These are phyloP conservation scores for Hypsizygus marmoreus DNA, from an alignment of 768 basidiomycete genomes.

Conservation along the genomic window DNA sequence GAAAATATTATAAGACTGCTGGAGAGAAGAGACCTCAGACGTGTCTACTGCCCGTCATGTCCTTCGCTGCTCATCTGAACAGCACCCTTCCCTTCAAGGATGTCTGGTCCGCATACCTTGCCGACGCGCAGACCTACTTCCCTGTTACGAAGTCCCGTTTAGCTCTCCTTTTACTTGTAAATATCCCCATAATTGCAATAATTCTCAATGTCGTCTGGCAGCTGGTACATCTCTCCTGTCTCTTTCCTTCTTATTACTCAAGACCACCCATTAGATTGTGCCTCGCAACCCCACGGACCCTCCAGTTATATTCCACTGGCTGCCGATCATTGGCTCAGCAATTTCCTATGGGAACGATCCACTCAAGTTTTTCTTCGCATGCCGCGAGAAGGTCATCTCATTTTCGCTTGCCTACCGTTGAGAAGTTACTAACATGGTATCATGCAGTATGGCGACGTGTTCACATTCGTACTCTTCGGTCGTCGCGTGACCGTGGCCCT, in stretches of 20 bases:
- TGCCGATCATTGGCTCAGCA: constrained; percentile 91
- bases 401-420: not conserved
- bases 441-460: constrained; percentile 89
- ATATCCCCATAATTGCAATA: constrained; percentile 67
- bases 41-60: constrained; percentile 37
- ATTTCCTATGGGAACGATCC: constrained; percentile 91
- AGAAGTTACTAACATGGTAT: not conserved
- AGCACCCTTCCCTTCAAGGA: constrained; percentile 40
- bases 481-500: constrained; percentile 89
- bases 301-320: constrained; percentile 90
- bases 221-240: constrained; percentile 53
- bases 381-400: constrained; percentile 68
- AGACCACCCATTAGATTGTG: constrained; percentile 44
- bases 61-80: constrained; percentile 36
- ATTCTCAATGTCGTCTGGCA: constrained; percentile 78
- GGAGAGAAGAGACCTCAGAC: no score
- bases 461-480: constrained; percentile 91
- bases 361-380: constrained; percentile 79
- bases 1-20: no score
- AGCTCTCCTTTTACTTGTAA: constrained; percentile 54
- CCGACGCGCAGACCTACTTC: constrained; percentile 41
- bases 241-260: not conserved
- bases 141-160: constrained; percentile 37
- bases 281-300: constrained; percentile 75
- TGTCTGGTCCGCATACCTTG: constrained; percentile 46